Base-by-base conservation (phyloP, 768 basidiomycete species). In the Suillus tomentosus region DNA sequence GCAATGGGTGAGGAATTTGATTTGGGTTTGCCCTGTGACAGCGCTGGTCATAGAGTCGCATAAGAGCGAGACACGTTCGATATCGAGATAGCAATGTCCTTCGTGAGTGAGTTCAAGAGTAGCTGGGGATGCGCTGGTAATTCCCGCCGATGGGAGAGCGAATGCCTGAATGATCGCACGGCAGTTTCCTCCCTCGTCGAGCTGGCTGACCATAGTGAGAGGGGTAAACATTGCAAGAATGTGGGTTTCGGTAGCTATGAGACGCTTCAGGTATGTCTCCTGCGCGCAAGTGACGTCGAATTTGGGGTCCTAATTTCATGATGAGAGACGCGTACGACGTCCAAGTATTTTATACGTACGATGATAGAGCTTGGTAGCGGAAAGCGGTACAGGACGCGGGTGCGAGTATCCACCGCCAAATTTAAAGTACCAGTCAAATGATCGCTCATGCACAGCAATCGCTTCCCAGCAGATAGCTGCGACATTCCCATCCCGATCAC, bases 171-270 rank as follows among this genome's bases (percentile, higher is more conserved):
- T 57, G 17, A 57, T 40, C 17, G 9, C 37, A 10, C 56, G 56
- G 17, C 39, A 57, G 39, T 40, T 39, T 27, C 39, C 56, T 24
- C 39, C 56, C 9, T 57, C 56, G 9, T 57, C 24, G 17, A 57
- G 5, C 24, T 57, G 39, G 24, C 37, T 57, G 39, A 57, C 37
- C 3, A 40, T 57, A 40, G 56, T 57, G 56, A 57, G 24, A 19
- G 56, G 56, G 5, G 37, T 57, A 27, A 57, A 57, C 56, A 57
- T 57, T 27, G 56, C 56, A 17, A 57, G 56, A 17, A 57, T 57
- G 17, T 57, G 56, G 2, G 56, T 57, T 57, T 57, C 56, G 19
- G 56, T 57, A 15, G 56, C 56, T 24, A 57, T 57, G 56, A 57
- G 56, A 57, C 56, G 56, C 39, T 57, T 57, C 17, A 57, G 17